phyloP scores from a whole-genome alignment of 352 stramenopile species.

The Albugo laibachii region DNA sequence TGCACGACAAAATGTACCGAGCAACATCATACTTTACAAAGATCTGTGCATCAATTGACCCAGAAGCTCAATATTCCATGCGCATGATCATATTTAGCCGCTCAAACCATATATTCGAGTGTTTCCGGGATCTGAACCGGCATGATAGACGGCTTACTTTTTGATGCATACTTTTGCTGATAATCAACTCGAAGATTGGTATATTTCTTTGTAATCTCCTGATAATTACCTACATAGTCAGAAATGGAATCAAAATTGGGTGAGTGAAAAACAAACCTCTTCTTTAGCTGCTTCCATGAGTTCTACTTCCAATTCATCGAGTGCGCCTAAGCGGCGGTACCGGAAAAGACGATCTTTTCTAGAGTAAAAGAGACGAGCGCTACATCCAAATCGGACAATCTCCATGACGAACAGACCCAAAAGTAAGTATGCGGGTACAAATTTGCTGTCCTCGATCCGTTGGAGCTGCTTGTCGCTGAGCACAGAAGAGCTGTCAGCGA shows the following conservation, averaged over 20 bases:
- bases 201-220: conserved; percentile 63
- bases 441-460: conserved; percentile 38
- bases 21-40: conserved; percentile 15
- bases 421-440: conserved; percentile 38
- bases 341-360: conserved; percentile 31
- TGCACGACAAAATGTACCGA: conserved; percentile 4
- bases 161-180: conserved; percentile 44
- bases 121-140: conserved; percentile 4
- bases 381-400: conserved; percentile 46
- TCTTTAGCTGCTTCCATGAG: conserved; percentile 46
- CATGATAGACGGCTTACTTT: conserved; percentile 14
- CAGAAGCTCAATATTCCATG: background rate
- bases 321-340: conserved; percentile 27
- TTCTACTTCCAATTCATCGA: conserved; percentile 48
- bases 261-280: conserved; percentile 12
- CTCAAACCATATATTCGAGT: conserved; percentile 9
- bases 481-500: background rate
- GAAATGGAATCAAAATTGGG: background rate
- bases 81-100: background rate
- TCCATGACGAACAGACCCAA: conserved; percentile 47
- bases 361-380: conserved; percentile 23
- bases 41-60: conserved; percentile 1
- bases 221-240: background rate
- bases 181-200: conserved; percentile 52
- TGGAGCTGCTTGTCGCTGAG: conserved; percentile 29